Evolutionary conservation across 257 asterid genomes (phyloP), one percentile per base, ranked within the genome.

Genomic region (Perilla frutescens): DNA sequence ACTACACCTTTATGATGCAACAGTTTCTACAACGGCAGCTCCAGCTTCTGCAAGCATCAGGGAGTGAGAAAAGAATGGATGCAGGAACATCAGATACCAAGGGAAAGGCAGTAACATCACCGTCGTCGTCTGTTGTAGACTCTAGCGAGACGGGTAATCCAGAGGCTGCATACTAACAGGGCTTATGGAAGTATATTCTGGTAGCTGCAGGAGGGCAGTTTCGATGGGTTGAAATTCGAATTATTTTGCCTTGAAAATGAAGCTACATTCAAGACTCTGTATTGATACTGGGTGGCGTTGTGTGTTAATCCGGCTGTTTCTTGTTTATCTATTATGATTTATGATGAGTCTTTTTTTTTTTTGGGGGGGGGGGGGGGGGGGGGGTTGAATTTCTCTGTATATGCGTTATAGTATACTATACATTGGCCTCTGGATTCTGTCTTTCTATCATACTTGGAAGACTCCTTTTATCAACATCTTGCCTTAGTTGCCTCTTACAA

Each of bases 21-120:
- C 91, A 93, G 98, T 68, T 68, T 81, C 74, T 91, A 68, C 94
- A 86, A 76, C 65, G 77, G 8, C 96, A 91, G 80, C 96, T 88
- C 68, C 79, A 82, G 84, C 86, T 79, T 76, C 75, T 89, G 61
- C 86, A 85, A 76, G 70, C 78, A 71, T 61, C 84, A 60, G 70
- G 76, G 40, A 47, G 70, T 0, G 88, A 83, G 79, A 78, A 56
- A 29, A 49, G 45, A 47, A 72, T 31, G 48, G 81, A 82, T 20
- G 51, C 77, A 40, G 81, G 66, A 58, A 65, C 77, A 65, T 82
- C 87, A 31, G 88, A 78, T 80, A 32, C 71, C 51, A 86, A 87
- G 84, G 92, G 90, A 59, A 93, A 91, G 81, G 39, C 82, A 11
- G 83, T 79, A 41, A 66, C 84, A 0, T 71, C 85, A 7, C 78